Conservation (phyloP, 2,329 filamentous ascomycete genomes). For the Sclerotinia minor region DNA sequence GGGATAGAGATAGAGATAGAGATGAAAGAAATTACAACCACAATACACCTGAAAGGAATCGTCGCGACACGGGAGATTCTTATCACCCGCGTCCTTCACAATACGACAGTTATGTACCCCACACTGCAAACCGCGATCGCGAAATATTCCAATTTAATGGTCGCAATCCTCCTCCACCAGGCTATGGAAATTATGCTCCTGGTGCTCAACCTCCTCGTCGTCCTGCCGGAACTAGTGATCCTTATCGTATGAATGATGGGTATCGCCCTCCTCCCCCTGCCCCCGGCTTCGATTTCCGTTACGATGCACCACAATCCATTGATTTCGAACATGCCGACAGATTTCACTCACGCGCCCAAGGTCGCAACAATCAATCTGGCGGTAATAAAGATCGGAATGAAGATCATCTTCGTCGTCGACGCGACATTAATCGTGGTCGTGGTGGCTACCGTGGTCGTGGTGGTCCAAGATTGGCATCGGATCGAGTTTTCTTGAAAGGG, state of each 20-base stretch:
- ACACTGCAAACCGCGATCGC: slow-evolving; percentile 22
- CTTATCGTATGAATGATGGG: slow-evolving; percentile 23
- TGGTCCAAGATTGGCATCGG: slow-evolving; percentile 38
- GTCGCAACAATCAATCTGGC: slow-evolving; percentile 28
- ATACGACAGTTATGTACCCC: slow-evolving; percentile 22
- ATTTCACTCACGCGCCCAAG: slow-evolving; percentile 34
- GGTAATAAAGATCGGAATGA: slow-evolving; percentile 18
- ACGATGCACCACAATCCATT: slow-evolving; percentile 39
- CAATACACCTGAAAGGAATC: not conserved
- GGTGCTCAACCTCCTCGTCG: slow-evolving; percentile 29
- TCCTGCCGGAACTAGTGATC: slow-evolving; percentile 15
- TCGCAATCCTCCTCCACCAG: slow-evolving; percentile 23
- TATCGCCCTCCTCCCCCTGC: slow-evolving; percentile 26
- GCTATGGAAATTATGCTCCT: slow-evolving; percentile 24
- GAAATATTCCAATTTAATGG: slow-evolving; percentile 36
- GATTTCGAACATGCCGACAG: slow-evolving; percentile 33
- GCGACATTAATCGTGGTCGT: slow-evolving; percentile 28
- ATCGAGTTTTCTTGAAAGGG: slow-evolving; percentile 41
- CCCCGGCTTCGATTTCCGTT: slow-evolving; percentile 38
- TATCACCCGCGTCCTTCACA: slow-evolving; percentile 28
- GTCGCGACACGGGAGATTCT: slow-evolving; percentile 28
- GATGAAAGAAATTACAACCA: slow-evolving; percentile 16
- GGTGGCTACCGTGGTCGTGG: slow-evolving; percentile 37
- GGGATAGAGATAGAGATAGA: slow-evolving; percentile 1
- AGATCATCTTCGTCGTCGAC: slow-evolving; percentile 14